Percentiles rank a stretch among this genome's conserved stretches.
Evolutionary conservation across 2,329 filamentous ascomycete genomes (phyloP).

Genomic region (Xylariaceae sp.): DNA sequence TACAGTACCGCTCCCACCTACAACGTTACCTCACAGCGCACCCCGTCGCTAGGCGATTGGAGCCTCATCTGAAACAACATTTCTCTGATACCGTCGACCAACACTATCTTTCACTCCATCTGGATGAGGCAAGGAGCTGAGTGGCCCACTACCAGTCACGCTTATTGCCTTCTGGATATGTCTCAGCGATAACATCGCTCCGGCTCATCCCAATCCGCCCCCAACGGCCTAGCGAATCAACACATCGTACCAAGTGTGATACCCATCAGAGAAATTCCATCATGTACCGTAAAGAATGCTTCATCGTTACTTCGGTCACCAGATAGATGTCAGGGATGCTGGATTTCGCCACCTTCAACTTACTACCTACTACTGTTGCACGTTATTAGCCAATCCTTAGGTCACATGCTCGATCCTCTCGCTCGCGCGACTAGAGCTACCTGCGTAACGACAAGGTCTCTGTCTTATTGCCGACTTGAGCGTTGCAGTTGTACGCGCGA

Average conservation of each 20-base stretch:
- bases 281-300: neutral
- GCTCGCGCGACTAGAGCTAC: slow-evolving; percentile 21
- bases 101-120: slow-evolving; percentile 17
- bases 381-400: slow-evolving; percentile 25
- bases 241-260: neutral
- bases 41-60: slow-evolving; percentile 11
- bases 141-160: too few species aligned
- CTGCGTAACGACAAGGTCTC: slow-evolving; percentile 24
- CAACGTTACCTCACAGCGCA: too few species aligned
- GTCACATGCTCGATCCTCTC: slow-evolving; percentile 28
- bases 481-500: slow-evolving; percentile 26
- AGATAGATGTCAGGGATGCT: slow-evolving; percentile 3
- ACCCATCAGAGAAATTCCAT: neutral
- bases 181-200: too few species aligned
- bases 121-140: slow-evolving; percentile 4
- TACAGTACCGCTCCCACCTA: too few species aligned
- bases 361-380: slow-evolving; percentile 13
- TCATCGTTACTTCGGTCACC: slow-evolving; percentile 2
- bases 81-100: slow-evolving; percentile 8
- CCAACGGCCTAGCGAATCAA: slow-evolving; percentile 5
- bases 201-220: too few species aligned
- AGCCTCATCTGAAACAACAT: slow-evolving; percentile 22
- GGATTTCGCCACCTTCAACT: too few species aligned
- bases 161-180: too few species aligned
- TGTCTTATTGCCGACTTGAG: slow-evolving; percentile 7